Conservation (phyloP, 176 grass and related monocot genomes). For the Puccinellia tenuiflora region DNA sequence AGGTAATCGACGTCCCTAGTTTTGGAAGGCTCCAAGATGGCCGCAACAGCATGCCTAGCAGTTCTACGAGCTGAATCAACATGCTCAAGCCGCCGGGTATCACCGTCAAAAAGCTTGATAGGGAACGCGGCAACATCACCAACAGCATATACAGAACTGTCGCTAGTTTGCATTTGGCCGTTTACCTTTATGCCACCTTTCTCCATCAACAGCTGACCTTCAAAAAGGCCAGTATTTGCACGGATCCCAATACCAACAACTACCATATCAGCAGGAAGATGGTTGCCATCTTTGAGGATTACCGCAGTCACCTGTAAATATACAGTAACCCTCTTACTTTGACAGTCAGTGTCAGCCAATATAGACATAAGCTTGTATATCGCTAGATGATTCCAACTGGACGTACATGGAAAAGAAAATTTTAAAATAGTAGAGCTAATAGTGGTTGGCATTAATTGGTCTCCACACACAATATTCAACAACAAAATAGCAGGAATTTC, state of each 20-base stretch:
- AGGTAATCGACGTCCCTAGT: slow-evolving; percentile 72
- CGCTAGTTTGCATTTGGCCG: slow-evolving; percentile 72
- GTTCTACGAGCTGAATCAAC: slow-evolving; percentile 90
- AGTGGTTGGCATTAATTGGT: not conserved
- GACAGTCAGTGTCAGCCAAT: not conserved
- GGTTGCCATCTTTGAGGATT: slow-evolving; percentile 73
- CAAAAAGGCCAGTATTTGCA: slow-evolving; percentile 77
- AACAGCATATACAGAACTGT: slow-evolving; percentile 79
- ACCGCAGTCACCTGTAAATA: slow-evolving; percentile 66
- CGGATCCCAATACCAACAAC: slow-evolving; percentile 92
- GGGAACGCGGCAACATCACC: slow-evolving; percentile 85
- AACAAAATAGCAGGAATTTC: not conserved
- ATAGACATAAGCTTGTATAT: not conserved
- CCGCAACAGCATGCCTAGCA: slow-evolving; percentile 77
- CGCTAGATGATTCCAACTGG: not conserved
- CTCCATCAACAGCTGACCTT: slow-evolving; percentile 71
- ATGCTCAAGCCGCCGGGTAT: slow-evolving; percentile 75
- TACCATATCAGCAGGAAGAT: slow-evolving; percentile 72
- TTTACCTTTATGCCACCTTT: slow-evolving; percentile 95
- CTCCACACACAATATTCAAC: not conserved
- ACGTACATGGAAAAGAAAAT: not conserved
- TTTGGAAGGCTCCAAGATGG: slow-evolving; percentile 62
- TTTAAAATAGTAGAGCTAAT: slow-evolving; percentile 8
- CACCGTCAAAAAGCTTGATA: slow-evolving; percentile 66
- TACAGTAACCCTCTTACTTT: slow-evolving; percentile 17